These are phyloP conservation scores for Ambrosiella xylebori DNA, from an alignment of 2,329 filamentous ascomycete species.

Conservation along the genomic window DNA sequence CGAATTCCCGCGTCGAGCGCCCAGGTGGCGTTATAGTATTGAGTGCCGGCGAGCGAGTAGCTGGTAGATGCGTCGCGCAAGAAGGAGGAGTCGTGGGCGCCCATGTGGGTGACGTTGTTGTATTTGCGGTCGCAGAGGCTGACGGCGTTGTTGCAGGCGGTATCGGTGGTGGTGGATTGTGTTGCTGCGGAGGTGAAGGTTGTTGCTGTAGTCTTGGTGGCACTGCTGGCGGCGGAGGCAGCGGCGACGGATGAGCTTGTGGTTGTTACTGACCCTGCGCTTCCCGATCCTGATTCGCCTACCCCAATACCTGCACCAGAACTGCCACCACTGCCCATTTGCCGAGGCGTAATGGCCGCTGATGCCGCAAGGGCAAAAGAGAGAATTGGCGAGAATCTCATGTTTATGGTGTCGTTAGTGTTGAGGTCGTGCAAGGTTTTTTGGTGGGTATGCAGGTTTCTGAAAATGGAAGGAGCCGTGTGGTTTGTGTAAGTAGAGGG, in stretches of 20 bases:
- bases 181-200: slow-evolving; percentile 3
- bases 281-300: neutral
- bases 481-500: neutral
- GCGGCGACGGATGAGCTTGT: slow-evolving; percentile 11
- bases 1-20: slow-evolving; percentile 57
- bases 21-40: slow-evolving; percentile 54
- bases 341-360: neutral
- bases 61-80: slow-evolving; percentile 44
- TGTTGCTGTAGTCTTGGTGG: slow-evolving; percentile 2
- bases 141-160: slow-evolving; percentile 67
- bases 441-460: neutral
- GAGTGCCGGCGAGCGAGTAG: slow-evolving; percentile 51
- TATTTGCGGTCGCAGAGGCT: slow-evolving; percentile 53
- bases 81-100: slow-evolving; percentile 60
- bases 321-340: neutral
- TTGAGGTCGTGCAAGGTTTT: neutral
- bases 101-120: slow-evolving; percentile 60
- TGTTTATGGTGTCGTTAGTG: neutral
- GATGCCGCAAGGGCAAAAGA: neutral
- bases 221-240: slow-evolving; percentile 12
- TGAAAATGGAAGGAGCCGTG: neutral
- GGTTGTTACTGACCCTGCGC: neutral
- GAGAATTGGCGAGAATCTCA: slow-evolving; percentile 5
- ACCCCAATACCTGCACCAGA: neutral
- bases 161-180: slow-evolving; percentile 14